These are phyloP conservation scores for Cercospora citrullina DNA, from an alignment of 2,329 filamentous ascomycete genomes.

Conservation along the genomic window DNA sequence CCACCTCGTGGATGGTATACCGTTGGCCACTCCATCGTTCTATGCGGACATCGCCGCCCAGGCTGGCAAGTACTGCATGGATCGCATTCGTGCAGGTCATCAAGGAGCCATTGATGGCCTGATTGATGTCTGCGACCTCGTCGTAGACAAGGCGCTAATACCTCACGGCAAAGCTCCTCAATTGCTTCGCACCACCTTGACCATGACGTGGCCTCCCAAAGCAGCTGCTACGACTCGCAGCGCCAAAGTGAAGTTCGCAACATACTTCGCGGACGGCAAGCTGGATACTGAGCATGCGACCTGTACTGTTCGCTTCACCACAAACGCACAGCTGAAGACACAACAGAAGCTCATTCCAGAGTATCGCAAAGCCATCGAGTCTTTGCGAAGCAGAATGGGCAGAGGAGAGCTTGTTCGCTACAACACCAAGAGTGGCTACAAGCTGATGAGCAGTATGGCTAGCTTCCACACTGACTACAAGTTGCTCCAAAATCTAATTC, in stretches of 20 bases:
- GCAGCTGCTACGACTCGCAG: not conserved
- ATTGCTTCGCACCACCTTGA: not conserved
- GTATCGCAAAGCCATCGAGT: not conserved
- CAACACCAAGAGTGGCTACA: conserved; percentile 13
- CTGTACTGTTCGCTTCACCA: conserved; percentile 15
- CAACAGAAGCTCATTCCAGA: not conserved
- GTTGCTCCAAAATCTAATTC: not conserved
- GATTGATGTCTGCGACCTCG: conserved; percentile 14
- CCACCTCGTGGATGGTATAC: not conserved
- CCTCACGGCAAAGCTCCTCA: not conserved
- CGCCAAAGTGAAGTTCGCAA: not conserved
- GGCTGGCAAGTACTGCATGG: not conserved
- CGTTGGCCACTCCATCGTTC: not conserved
- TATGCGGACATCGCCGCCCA: not conserved
- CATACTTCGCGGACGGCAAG: not conserved
- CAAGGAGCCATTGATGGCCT: not conserved
- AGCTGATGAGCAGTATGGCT: conserved; percentile 13
- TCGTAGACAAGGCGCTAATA: conserved; percentile 3
- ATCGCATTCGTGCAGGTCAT: not conserved
- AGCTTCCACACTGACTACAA: conserved; percentile 16
- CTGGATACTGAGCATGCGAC: conserved; percentile 8
- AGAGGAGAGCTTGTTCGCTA: conserved; percentile 3
- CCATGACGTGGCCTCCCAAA: not conserved
- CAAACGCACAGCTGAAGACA: not conserved
- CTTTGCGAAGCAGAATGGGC: not conserved